Percentiles rank a stretch among this genome's conserved stretches.
These are phyloP conservation scores for Lachnellula occidentalis DNA, from an alignment of 2,329 filamentous ascomycete genomes.

Conservation along the genomic window DNA sequence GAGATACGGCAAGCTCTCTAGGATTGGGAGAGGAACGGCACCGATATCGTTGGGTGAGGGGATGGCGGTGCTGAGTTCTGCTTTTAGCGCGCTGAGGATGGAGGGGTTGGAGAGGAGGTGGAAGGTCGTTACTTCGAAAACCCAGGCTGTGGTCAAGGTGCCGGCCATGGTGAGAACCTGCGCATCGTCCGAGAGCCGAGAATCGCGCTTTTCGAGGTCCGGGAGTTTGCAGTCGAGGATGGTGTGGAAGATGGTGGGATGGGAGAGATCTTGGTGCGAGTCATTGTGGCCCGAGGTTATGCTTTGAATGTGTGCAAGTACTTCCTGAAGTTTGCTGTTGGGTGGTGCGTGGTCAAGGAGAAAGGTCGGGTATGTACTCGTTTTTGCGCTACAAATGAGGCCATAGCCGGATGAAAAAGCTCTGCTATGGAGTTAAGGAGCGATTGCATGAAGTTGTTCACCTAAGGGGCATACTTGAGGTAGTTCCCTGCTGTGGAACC, in stretches of 20 bases:
- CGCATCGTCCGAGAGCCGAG: slow-evolving; percentile 30
- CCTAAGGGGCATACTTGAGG: slow-evolving; percentile 14
- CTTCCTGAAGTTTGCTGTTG: not conserved
- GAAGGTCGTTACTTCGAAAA: slow-evolving; percentile 33
- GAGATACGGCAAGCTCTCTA: slow-evolving; percentile 24
- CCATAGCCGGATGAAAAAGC: slow-evolving; percentile 7
- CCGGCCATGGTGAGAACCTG: slow-evolving; percentile 28
- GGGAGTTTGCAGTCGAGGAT: slow-evolving; percentile 24
- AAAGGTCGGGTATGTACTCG: not conserved
- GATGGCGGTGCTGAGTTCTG: slow-evolving; percentile 30
- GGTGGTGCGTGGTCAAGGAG: not conserved
- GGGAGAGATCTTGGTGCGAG: not conserved
- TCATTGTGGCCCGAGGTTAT: slow-evolving; percentile 31
- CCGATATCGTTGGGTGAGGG: not conserved
- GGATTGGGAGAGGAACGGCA: not conserved
- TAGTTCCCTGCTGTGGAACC: slow-evolving; percentile 10
- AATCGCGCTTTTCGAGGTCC: slow-evolving; percentile 27
- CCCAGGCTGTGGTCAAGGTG: slow-evolving; percentile 34
- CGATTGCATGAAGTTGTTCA: slow-evolving; percentile 13
- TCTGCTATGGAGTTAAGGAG: slow-evolving; percentile 9
- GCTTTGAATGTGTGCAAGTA: slow-evolving; percentile 29
- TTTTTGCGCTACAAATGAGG: slow-evolving; percentile 9
- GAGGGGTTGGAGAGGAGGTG: slow-evolving; percentile 32
- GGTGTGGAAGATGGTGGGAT: slow-evolving; percentile 18
- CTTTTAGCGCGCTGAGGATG: slow-evolving; percentile 28